These are phyloP conservation scores for Candida tropicalis DNA, from an alignment of 1,139 yeast species.

Conservation along the genomic window DNA sequence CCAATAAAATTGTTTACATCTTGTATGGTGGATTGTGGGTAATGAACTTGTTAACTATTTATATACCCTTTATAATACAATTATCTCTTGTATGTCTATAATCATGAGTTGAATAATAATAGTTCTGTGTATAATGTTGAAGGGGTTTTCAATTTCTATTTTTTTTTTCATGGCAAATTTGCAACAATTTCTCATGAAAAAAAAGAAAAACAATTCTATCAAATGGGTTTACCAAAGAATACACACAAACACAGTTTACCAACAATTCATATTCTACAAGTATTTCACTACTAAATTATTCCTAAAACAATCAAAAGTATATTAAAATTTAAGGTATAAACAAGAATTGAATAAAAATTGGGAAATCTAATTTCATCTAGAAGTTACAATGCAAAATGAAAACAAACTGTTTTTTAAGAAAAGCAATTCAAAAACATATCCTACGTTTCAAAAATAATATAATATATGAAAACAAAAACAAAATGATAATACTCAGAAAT, in stretches of 20 bases:
- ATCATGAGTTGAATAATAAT: too few relatives aligned
- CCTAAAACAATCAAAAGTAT: slow-evolving; percentile 2
- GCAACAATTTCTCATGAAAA: not conserved
- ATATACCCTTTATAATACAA: too few relatives aligned
- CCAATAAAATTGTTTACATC: too few relatives aligned
- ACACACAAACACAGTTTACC: too few relatives aligned
- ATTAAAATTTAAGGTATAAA: slow-evolving; percentile 1
- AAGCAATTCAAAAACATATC: too few relatives aligned
- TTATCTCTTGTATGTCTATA: too few relatives aligned
- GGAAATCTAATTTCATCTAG: slow-evolving; percentile 1
- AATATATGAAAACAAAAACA: not conserved
- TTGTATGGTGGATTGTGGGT: too few relatives aligned
- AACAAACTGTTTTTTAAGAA: too few relatives aligned
- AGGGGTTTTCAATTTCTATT: not conserved
- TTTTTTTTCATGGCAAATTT: not conserved
- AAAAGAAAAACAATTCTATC: not conserved
- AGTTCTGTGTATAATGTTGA: too few relatives aligned
- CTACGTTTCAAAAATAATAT: too few relatives aligned
- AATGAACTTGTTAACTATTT: too few relatives aligned
- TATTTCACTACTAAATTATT: not conserved
- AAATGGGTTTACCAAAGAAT: not conserved
- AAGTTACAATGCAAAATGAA: slow-evolving; percentile 2
- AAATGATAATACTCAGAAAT: slow-evolving; percentile 5
- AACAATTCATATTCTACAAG: too few relatives aligned
- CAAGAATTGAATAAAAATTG: slow-evolving; percentile 1